Conservation (phyloP, 805 yeast species). For the Hanseniaspora pseudoguilliermondii region DNA sequence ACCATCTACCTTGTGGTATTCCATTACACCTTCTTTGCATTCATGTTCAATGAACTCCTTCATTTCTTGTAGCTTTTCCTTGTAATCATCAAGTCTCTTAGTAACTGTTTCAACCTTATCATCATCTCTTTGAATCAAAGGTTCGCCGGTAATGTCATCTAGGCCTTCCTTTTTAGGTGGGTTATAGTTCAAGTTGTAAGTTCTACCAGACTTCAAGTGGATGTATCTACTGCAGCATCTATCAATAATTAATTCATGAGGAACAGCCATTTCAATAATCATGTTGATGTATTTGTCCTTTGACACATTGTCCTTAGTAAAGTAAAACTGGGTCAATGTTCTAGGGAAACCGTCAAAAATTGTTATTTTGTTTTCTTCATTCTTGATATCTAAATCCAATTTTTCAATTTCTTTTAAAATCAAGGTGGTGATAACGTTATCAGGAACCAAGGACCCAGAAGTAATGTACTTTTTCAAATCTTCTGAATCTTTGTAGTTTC, state of each 20-base stretch:
- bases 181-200: slow-evolving; percentile 72
- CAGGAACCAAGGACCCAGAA: slow-evolving; percentile 63
- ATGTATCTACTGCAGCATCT: slow-evolving; percentile 79
- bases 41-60: slow-evolving; percentile 26
- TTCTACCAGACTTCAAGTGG: slow-evolving; percentile 72
- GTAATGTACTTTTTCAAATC: slow-evolving; percentile 43
- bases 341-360: slow-evolving; percentile 87
- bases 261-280: slow-evolving; percentile 80
- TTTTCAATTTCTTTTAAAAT: slow-evolving; percentile 27
- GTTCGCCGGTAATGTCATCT: slow-evolving; percentile 87
- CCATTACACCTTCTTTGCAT: neutral
- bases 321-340: slow-evolving; percentile 57
- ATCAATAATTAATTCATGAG: slow-evolving; percentile 66
- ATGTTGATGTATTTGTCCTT: slow-evolving; percentile 40
- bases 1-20: slow-evolving; percentile 6
- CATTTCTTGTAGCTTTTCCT: slow-evolving; percentile 47
- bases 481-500: slow-evolving; percentile 47
- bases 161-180: slow-evolving; percentile 74
- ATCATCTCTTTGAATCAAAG: slow-evolving; percentile 64
- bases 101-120: slow-evolving; percentile 67
- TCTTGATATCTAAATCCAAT: slow-evolving; percentile 31
- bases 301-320: slow-evolving; percentile 36
- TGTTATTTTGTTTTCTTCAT: slow-evolving; percentile 28
- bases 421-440: slow-evolving; percentile 47
- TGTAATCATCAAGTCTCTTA: slow-evolving; percentile 52